phyloP scores from a whole-genome alignment of 805 yeast genomes.

The Candida piceae region DNA sequence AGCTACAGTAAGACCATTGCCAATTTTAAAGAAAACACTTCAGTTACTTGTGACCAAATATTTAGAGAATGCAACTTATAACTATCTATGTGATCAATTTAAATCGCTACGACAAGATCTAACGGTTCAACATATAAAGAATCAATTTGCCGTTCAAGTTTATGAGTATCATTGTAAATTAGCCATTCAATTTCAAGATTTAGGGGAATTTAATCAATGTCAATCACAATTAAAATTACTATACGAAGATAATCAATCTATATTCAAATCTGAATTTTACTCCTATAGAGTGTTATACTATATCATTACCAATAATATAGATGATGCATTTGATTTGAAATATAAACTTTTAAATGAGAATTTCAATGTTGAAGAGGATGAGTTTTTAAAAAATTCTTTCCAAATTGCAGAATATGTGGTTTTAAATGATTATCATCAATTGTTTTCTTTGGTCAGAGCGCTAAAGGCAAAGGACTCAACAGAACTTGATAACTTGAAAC shows the following conservation, averaged over 20 bases:
- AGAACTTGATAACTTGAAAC: slow-evolving; percentile 7
- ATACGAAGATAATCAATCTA: slow-evolving; percentile 37
- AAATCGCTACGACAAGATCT: slow-evolving; percentile 91
- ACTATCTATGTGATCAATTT: slow-evolving; percentile 82
- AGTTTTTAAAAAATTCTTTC: slow-evolving; percentile 30
- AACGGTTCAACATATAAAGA: slow-evolving; percentile 83
- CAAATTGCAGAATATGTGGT: slow-evolving; percentile 30
- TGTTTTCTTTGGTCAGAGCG: slow-evolving; percentile 38
- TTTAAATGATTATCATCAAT: slow-evolving; percentile 45
- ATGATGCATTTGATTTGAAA: slow-evolving; percentile 46
- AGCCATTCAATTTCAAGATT: slow-evolving; percentile 77
- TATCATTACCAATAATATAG: slow-evolving; percentile 63
- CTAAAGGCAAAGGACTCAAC: slow-evolving; percentile 28
- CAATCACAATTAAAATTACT: slow-evolving; percentile 71
- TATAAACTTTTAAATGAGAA: slow-evolving; percentile 15
- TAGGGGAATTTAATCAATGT: slow-evolving; percentile 95
- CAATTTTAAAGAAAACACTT: slow-evolving; percentile 54
- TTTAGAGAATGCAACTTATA: slow-evolving; percentile 48
- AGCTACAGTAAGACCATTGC: slow-evolving; percentile 68
- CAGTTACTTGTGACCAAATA: slow-evolving; percentile 50
- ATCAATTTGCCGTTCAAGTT: slow-evolving; percentile 68
- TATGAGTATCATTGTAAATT: slow-evolving; percentile 84
- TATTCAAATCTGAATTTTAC: slow-evolving; percentile 55
- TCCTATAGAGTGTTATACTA: slow-evolving; percentile 72
- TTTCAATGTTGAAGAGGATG: slow-evolving; percentile 13